Percentiles rank a stretch among this genome's conserved stretches.
Evolutionary conservation across 2,329 filamentous ascomycete genomes (phyloP).

Genomic region (Rhynchosporium secalis): DNA sequence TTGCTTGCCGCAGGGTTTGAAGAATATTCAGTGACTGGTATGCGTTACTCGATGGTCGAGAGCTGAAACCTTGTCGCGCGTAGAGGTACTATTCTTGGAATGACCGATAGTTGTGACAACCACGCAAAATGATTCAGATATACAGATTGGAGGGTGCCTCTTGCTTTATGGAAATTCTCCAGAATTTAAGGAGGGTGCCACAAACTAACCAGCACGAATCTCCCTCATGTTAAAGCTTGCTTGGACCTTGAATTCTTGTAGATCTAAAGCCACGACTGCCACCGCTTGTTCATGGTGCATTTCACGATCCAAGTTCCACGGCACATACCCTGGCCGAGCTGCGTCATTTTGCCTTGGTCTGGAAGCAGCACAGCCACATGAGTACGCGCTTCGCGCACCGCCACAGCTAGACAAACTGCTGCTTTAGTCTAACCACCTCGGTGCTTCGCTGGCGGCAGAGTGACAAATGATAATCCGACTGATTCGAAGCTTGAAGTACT

Average conservation of each 20-base stretch:
- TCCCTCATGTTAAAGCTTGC: slow-evolving; percentile 12
- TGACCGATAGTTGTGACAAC: slow-evolving; percentile 2
- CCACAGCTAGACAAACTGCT: neutral
- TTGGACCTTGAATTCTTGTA: slow-evolving; percentile 10
- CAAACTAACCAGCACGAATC: neutral
- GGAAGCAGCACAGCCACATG: too few species aligned
- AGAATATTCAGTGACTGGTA: slow-evolving; percentile 28
- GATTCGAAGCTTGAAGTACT: too few species aligned
- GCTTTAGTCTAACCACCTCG: too few species aligned
- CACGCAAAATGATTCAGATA: slow-evolving; percentile 10
- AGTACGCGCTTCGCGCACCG: neutral
- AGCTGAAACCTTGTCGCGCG: slow-evolving; percentile 29
- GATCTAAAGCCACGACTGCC: neutral
- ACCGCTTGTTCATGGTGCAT: slow-evolving; percentile 10
- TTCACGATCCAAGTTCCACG: slow-evolving; percentile 10
- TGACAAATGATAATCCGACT: too few species aligned
- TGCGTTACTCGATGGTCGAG: slow-evolving; percentile 24
- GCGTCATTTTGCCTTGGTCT: slow-evolving; percentile 12
- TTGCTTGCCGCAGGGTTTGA: slow-evolving; percentile 21
- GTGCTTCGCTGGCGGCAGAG: too few species aligned
- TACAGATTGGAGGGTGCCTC: slow-evolving; percentile 2
- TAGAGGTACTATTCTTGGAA: slow-evolving; percentile 25
- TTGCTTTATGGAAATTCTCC: slow-evolving; percentile 18
- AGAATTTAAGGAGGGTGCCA: neutral
- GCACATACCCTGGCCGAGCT: neutral